Evolutionary conservation across 805 yeast species (phyloP), one percentile per base, ranked within the genome.

Genomic region (Cyberlindnera amylophila): DNA sequence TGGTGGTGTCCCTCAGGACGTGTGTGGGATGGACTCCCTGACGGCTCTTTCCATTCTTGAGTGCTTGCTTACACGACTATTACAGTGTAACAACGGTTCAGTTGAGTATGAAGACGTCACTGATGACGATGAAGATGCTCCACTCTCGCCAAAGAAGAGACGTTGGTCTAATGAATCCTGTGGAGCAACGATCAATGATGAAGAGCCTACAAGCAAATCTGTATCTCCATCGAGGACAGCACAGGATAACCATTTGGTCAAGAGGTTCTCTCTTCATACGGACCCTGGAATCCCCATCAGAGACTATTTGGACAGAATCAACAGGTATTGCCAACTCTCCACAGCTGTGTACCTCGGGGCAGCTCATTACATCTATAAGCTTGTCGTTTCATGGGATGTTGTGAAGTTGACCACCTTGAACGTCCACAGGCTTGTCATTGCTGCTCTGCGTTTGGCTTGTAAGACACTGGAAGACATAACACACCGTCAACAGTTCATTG

Each of bases 391-490:
- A 3, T 36, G 30, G 36, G 33, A 45, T 15, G 32, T 41, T 7
- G 21, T 63, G 18, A 54, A 51, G 16, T 46, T 74, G 18, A 65
- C 72, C 1, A 58, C 56, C 2, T 55, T 63, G 9, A 72, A 73
- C 44, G 72, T 64, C 3, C 74, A 72, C 52, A 54, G 80, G 12
- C 45, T 74, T 8, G 56, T 72, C 13, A 59, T 72, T 26, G 72
- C 76, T 0, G 67, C 71, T 1, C 55, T 72, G 11, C 52, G 78
- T n/a, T 57, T 75, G 2, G 71, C 79, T 6, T 66, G 72, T 38
- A 74, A 74, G 49, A 58, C 64, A 8, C 48, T 72, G 4, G 80
- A 74, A 50, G 80, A 74, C 51, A 57, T 70, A 28, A 65, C 63
- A 36, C 72, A 71, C 45, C 60, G 65, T 11, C 75, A 71, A 52